Evolutionary conservation across 441 rosid genomes (phyloP).

Genomic region (Corymbia calophylla): DNA sequence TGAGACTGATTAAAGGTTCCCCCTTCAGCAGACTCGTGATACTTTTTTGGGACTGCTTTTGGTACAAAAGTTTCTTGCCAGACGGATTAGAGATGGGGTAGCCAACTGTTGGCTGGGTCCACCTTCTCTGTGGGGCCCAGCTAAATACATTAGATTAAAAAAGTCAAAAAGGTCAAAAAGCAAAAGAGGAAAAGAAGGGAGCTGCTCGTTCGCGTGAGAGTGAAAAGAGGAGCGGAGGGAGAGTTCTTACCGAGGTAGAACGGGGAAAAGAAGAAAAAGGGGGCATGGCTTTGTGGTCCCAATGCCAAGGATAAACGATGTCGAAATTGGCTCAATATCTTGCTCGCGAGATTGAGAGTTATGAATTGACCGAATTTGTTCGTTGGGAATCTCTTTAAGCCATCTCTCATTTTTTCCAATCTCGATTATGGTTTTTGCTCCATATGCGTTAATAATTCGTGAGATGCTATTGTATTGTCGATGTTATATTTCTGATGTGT

Average conservation of each 20-base stretch:
- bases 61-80: not conserved
- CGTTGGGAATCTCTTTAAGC: rapidly evolving
- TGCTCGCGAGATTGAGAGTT: rapidly evolving
- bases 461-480: not conserved
- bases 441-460: not conserved
- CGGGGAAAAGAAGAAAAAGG: not conserved
- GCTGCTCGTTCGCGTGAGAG: not conserved
- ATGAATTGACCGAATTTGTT: not conserved
- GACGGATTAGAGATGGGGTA: not conserved
- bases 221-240: not conserved
- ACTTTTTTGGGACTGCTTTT: not conserved
- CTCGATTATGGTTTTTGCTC: not conserved
- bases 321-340: not conserved
- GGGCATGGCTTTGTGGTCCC: too few relatives aligned
- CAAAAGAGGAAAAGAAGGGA: not conserved
- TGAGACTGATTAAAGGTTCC: not conserved
- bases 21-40: not conserved
- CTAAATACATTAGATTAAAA: not conserved
- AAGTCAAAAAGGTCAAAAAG: not conserved
- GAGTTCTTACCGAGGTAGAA: not conserved
- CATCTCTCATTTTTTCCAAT: not conserved
- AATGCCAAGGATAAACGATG: not conserved
- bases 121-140: not conserved
- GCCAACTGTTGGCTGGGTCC: not conserved
- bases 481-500: not conserved